Base-by-base conservation (phyloP, 73 alveolate species). In the Effrenium voratum region DNA sequence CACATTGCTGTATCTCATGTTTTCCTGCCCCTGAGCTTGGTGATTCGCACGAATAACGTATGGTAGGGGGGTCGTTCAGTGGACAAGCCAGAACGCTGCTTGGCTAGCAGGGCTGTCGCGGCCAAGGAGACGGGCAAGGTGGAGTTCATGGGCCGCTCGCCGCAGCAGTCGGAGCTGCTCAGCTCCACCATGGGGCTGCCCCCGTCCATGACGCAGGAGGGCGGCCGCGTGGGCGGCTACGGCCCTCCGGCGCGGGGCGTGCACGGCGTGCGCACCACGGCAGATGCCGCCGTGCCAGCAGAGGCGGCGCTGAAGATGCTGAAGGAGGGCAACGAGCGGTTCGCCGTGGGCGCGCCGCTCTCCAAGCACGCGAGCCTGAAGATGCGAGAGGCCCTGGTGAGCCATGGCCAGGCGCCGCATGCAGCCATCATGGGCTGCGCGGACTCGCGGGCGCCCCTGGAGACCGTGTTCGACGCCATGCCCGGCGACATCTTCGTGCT, bases 371-470 rank as follows among this genome's bases (percentile, higher is more conserved):
- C 93, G 38, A 50, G 46, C 38, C 34, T 15, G 52, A 55, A n/a
- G 38, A 82, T 82, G 93, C 72, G 93, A 19, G 43, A 82, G 93
- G 93, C 72, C 38, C 44, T 82, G 72, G 93, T 82, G 93, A 46
- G 36, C 66, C 50, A 79, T 32, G 90, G 90, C 55, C 90, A 79
- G 15, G 90, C 90, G 22, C 90, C 90, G 12, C 90, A 79, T 28
- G 66, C 90, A 2, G 90, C 90, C 90, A 79, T 79, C 90, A 41
- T 81, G 47, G 92, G 92, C 92, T 85, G 94, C 40, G 77, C 94
- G 5, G 94, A 85, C 46, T 63, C 77, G 40, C 77, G 77, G 8
- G 77, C 36, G 77, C 77, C 77, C 36, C 40, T 63, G 8, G 40
- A 63, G 40, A 63, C 77, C 5, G 43, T 63, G 5, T 63, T 63